These are phyloP conservation scores for Termitomyces heimii DNA, from an alignment of 768 basidiomycete species.

Conservation along the genomic window DNA sequence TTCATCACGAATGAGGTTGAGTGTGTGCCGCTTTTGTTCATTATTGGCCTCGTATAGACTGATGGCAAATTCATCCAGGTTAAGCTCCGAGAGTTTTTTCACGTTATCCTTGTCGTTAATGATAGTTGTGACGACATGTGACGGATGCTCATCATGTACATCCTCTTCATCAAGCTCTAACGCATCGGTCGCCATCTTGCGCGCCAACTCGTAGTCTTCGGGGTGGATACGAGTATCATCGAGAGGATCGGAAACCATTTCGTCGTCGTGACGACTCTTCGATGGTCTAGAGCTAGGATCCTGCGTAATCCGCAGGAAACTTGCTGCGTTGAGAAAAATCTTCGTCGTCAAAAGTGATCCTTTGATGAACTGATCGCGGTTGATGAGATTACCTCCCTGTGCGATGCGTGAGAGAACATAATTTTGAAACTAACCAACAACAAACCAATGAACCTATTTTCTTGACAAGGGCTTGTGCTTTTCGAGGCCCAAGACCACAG, in stretches of 20 bases:
- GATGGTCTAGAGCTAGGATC: slow-evolving; percentile 56
- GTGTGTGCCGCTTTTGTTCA: slow-evolving; percentile 83
- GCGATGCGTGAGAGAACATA: neutral
- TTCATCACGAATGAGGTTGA: slow-evolving; percentile 86
- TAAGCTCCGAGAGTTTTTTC: slow-evolving; percentile 82
- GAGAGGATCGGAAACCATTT: slow-evolving; percentile 78
- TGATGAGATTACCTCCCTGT: slow-evolving; percentile 83
- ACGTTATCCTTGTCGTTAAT: slow-evolving; percentile 79
- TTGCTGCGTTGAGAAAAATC: slow-evolving; percentile 91
- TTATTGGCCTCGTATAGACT: slow-evolving; percentile 81
- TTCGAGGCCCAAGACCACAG: slow-evolving; percentile 91
- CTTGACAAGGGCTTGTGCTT: slow-evolving; percentile 78
- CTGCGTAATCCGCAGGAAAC: slow-evolving; percentile 81
- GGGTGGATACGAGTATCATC: slow-evolving; percentile 96
- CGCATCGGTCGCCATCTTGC: slow-evolving; percentile 98
- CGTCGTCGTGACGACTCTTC: slow-evolving; percentile 64
- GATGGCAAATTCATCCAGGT: slow-evolving; percentile 93
- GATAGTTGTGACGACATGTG: slow-evolving; percentile 79
- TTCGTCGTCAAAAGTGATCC: slow-evolving; percentile 74
- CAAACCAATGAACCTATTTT: slow-evolving; percentile 73
- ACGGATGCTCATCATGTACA: slow-evolving; percentile 86
- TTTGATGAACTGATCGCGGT: slow-evolving; percentile 86
- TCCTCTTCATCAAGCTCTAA: slow-evolving; percentile 98
- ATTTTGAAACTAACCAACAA: slow-evolving; percentile 11
- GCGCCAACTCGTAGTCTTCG: slow-evolving; percentile 95